phyloP scores from a whole-genome alignment of 176 grass and related monocot genomes.

The Carex pumila region DNA sequence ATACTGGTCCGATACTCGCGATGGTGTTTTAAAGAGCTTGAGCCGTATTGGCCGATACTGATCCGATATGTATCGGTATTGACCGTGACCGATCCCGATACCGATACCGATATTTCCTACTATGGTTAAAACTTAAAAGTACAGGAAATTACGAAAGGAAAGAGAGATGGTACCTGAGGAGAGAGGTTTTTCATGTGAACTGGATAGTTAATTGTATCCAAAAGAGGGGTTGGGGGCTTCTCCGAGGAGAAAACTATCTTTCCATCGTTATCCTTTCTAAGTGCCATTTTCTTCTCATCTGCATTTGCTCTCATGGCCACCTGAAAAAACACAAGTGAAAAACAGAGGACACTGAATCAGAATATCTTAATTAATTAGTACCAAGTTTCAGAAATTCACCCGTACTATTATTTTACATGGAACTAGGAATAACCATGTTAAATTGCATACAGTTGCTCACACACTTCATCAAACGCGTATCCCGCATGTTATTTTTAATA shows the following conservation, averaged over 20 bases:
- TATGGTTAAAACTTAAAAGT: not conserved
- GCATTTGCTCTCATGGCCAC: constrained; percentile 43
- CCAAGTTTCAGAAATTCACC: not conserved
- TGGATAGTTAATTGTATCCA: constrained; percentile 76
- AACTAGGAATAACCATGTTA: not conserved
- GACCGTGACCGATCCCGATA: too few relatives aligned
- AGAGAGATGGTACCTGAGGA: constrained; percentile 14
- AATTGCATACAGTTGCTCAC: not conserved
- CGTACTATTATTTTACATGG: not conserved
- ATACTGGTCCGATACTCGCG: too few relatives aligned
- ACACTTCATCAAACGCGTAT: not conserved
- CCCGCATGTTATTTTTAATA: not conserved
- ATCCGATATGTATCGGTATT: too few relatives aligned
- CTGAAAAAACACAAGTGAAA: constrained; percentile 26
- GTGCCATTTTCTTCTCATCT: constrained; percentile 24
- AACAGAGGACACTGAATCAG: not conserved
- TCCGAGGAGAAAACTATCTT: constrained; percentile 61
- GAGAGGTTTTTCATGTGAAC: constrained; percentile 96
- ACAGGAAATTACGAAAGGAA: not conserved
- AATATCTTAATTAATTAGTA: not conserved
- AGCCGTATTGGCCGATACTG: too few relatives aligned
- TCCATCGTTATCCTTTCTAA: constrained; percentile 35
- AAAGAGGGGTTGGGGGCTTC: constrained; percentile 68
- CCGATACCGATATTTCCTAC: too few relatives aligned
- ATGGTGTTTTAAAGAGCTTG: too few relatives aligned